Percentiles rank a stretch among this genome's conserved stretches.
Evolutionary conservation across 2,329 filamentous ascomycete species (phyloP).

Genomic region (Aspergillus novofumigatus): DNA sequence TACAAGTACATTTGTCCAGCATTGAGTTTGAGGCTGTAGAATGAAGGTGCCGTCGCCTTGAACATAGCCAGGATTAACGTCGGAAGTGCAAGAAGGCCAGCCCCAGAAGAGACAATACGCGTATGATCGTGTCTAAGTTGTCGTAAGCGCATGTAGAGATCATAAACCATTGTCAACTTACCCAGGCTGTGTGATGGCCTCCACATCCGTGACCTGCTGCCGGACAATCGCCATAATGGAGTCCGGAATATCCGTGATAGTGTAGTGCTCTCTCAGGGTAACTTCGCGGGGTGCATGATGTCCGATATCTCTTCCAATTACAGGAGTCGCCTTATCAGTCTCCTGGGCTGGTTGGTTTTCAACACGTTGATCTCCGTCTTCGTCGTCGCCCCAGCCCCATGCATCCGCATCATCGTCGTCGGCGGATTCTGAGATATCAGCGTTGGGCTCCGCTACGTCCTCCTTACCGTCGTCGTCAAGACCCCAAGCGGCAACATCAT

Average conservation of each 20-base stretch:
- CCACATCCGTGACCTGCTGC: slow-evolving; percentile 40
- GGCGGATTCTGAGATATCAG: slow-evolving; percentile 6
- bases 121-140: slow-evolving; percentile 28
- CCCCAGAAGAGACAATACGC: slow-evolving; percentile 38
- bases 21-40: slow-evolving; percentile 41
- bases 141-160: slow-evolving; percentile 16
- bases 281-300: slow-evolving; percentile 54
- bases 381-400: slow-evolving; percentile 81
- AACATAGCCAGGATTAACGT: slow-evolving; percentile 49
- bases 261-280: slow-evolving; percentile 79
- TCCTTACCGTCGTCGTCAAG: slow-evolving; percentile 42
- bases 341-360: slow-evolving; percentile 18
- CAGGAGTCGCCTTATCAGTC: slow-evolving; percentile 16
- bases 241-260: slow-evolving; percentile 81
- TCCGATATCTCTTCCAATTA: slow-evolving; percentile 16
- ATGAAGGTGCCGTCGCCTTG: slow-evolving; percentile 45
- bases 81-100: slow-evolving; percentile 43
- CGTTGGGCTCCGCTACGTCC: slow-evolving; percentile 15
- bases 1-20: slow-evolving; percentile 62
- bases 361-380: slow-evolving; percentile 36
- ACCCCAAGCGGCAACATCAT: slow-evolving; percentile 49
- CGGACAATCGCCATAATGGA: slow-evolving; percentile 53
- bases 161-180: slow-evolving; percentile 21
- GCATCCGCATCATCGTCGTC: slow-evolving; percentile 54
- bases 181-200: slow-evolving; percentile 34